These are phyloP conservation scores for Alternaria gansuensis DNA, from an alignment of 2,329 filamentous ascomycete genomes.

Conservation along the genomic window DNA sequence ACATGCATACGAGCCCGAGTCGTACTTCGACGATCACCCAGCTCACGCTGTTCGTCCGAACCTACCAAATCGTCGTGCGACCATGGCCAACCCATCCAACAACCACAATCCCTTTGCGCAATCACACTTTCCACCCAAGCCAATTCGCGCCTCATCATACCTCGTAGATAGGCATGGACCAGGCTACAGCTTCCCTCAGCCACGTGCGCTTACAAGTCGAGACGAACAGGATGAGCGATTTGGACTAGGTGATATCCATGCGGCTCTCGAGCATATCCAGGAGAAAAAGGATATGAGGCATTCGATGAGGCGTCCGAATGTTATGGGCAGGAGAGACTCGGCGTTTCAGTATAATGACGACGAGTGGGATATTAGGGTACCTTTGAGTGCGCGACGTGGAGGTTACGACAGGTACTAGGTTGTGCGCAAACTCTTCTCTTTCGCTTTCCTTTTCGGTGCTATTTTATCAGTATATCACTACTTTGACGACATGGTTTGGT, in stretches of 20 bases:
- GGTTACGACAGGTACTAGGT: conserved; percentile 4
- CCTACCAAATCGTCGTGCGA: conserved; percentile 25
- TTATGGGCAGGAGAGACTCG: background rate
- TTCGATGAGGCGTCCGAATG: background rate
- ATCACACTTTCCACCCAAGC: conserved; percentile 18
- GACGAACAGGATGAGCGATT: conserved; percentile 3
- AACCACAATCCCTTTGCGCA: conserved; percentile 19
- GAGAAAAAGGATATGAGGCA: conserved; percentile 7
- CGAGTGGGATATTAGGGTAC: conserved; percentile 16
- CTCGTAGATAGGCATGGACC: conserved; percentile 13
- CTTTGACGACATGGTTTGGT: background rate
- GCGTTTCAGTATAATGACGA: conserved; percentile 13
- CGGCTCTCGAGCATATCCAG: conserved; percentile 18
- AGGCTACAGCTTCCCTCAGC: conserved; percentile 2
- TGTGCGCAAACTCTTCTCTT: background rate
- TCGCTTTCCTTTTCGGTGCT: background rate
- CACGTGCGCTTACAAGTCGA: background rate
- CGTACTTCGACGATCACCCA: conserved; percentile 22
- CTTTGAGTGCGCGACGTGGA: background rate
- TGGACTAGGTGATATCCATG: conserved; percentile 9
- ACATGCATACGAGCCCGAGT: conserved; percentile 7
- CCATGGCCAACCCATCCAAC: conserved; percentile 10
- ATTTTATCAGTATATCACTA: background rate
- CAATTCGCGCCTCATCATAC: conserved; percentile 19
- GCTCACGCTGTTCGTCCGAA: conserved; percentile 11